phyloP scores from a whole-genome alignment of 148 eudicot species.

The Cornus florida region DNA sequence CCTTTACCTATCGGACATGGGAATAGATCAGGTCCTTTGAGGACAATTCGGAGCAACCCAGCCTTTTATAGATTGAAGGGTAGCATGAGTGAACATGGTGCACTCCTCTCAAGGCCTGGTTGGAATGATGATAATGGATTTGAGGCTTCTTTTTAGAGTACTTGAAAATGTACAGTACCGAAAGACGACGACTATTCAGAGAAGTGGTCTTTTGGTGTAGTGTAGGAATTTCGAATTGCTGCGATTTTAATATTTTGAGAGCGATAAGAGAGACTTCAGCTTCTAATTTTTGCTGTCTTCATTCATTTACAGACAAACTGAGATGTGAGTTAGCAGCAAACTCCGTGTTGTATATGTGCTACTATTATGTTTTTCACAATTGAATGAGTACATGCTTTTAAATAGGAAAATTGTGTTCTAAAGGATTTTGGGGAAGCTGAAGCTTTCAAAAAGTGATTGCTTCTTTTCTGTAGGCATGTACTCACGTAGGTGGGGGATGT shows the following conservation, averaged over 20 bases:
- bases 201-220: slow-evolving; percentile 16
- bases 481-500: too few relatives aligned
- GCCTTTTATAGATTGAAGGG: slow-evolving; percentile 62
- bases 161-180: slow-evolving; percentile 55
- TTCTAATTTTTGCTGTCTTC: slow-evolving; percentile 21
- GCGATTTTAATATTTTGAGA: slow-evolving; percentile 5
- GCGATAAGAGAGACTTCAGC: neutral
- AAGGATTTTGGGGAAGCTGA: too few relatives aligned
- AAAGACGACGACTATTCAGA: slow-evolving; percentile 31
- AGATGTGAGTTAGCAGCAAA: slow-evolving; percentile 16
- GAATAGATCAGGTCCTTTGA: slow-evolving; percentile 87
- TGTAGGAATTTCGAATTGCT: slow-evolving; percentile 9
- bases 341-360: slow-evolving; percentile 13
- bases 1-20: slow-evolving; percentile 65
- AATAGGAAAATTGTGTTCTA: too few relatives aligned
- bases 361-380: neutral
- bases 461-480: too few relatives aligned
- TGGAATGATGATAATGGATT: slow-evolving; percentile 46
- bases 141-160: slow-evolving; percentile 48
- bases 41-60: slow-evolving; percentile 66
- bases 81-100: slow-evolving; percentile 88
- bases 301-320: slow-evolving; percentile 22
- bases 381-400: too few relatives aligned
- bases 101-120: slow-evolving; percentile 42
- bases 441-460: too few relatives aligned